Conservation (phyloP, 768 basidiomycete genomes). For the Cyclocybe aegerita region DNA sequence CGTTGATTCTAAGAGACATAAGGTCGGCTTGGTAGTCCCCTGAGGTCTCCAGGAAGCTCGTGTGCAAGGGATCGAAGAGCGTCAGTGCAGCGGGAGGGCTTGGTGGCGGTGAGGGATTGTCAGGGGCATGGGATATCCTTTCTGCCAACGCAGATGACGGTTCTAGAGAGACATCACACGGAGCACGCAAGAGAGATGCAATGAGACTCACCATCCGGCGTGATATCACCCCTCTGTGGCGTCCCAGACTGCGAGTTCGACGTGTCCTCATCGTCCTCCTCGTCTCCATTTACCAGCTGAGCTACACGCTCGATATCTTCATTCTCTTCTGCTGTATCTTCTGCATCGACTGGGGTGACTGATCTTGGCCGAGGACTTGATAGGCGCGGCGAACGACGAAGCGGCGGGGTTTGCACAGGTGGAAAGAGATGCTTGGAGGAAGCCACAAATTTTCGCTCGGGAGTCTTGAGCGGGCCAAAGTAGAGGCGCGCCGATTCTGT, state of each 20-base stretch:
- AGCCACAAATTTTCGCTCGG: constrained; percentile 46
- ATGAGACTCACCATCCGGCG: constrained; percentile 43
- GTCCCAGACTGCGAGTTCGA: constrained; percentile 40
- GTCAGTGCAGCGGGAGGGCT: constrained; percentile 24
- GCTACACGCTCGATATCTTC: constrained; percentile 25
- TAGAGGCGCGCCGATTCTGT: constrained; percentile 43
- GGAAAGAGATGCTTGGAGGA: constrained; percentile 29
- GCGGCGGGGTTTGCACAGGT: constrained; percentile 23
- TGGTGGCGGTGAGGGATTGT: constrained; percentile 71
- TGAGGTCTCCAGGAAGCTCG: constrained; percentile 11
- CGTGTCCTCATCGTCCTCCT: constrained; percentile 27
- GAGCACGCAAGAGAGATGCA: constrained; percentile 1
- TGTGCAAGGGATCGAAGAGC: constrained; percentile 24
- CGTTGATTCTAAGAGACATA: constrained; percentile 15
- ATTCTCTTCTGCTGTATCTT: constrained; percentile 22
- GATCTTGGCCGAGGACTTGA: constrained; percentile 37
- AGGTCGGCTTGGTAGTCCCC: constrained; percentile 23
- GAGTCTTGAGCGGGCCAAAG: constrained; percentile 52
- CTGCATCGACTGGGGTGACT: constrained; percentile 12
- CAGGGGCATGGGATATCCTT: constrained; percentile 65
- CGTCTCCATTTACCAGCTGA: constrained; percentile 19
- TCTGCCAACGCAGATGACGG: constrained; percentile 68
- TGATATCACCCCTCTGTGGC: constrained; percentile 43
- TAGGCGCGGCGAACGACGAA: constrained; percentile 52
- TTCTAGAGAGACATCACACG: constrained; percentile 36